phyloP scores from a whole-genome alignment of 805 yeast species.

The Pichia scutulata region DNA sequence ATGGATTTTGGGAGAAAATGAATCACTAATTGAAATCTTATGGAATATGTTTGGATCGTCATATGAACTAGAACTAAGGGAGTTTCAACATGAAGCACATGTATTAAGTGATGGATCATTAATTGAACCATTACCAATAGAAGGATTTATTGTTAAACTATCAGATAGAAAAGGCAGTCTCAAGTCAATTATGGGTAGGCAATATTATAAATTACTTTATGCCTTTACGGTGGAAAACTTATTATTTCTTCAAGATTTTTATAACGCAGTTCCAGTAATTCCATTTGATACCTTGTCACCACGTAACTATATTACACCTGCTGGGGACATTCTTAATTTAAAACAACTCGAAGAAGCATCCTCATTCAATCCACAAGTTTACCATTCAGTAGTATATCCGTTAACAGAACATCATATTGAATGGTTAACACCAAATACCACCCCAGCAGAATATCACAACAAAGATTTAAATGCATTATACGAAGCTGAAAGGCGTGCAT shows the following conservation, averaged over 20 bases:
- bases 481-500: slow-evolving; percentile 57
- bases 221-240: slow-evolving; percentile 55
- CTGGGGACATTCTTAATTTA: slow-evolving; percentile 26
- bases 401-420: slow-evolving; percentile 45
- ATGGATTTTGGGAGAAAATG: slow-evolving; percentile 47
- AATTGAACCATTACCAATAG: slow-evolving; percentile 65
- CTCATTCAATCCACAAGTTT: slow-evolving; percentile 26
- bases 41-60: slow-evolving; percentile 37
- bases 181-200: slow-evolving; percentile 21
- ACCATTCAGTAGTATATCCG: slow-evolving; percentile 45
- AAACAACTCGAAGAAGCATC: slow-evolving; percentile 18
- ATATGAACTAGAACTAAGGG: slow-evolving; percentile 57
- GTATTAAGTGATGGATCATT: slow-evolving; percentile 20
- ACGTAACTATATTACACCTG: slow-evolving; percentile 25
- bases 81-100: slow-evolving; percentile 34
- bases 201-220: slow-evolving; percentile 51
- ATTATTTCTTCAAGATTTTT: slow-evolving; percentile 49
- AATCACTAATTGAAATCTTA: slow-evolving; percentile 34
- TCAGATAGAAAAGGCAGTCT: slow-evolving; percentile 42
- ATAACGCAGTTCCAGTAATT: slow-evolving; percentile 55
- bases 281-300: background rate
- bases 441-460: slow-evolving; percentile 34
- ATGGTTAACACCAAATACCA: slow-evolving; percentile 47
- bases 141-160: slow-evolving; percentile 66
- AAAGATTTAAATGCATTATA: slow-evolving; percentile 53